Evolutionary conservation across 257 asterid genomes (phyloP), one percentile per base, ranked within the genome.

Genomic region (Primulina tabacum): DNA sequence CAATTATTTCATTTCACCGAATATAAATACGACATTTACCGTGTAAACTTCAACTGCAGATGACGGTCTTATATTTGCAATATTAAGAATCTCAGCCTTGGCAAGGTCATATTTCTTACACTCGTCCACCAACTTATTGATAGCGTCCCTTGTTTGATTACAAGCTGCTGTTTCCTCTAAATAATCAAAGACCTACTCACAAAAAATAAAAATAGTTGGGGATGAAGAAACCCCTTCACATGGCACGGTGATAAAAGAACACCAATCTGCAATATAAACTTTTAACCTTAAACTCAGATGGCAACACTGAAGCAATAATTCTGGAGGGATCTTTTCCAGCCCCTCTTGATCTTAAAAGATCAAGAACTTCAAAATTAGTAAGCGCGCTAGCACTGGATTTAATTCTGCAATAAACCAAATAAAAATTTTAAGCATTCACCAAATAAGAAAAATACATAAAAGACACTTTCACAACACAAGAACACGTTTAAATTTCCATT

Each of bases 271-370:
- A 47, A 57, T 3, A 28, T 34, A 34, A 77, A 64, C 61, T 43
- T 47, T 65, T 16, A 53, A 90, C 98, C 96, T 90, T 89, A 83
- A 83, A 89, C 79, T 93, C 97, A 38, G 89, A 86, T 34, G 82
- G 84, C 0, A 86, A 73, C 2, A 92, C 77, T 1, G 92, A 71
- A 57, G 87, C 86, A 65, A 87, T 79, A 70, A 80, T 80, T 18
- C 94, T 87, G 2, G 95, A 80, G 61, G 86, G 86, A 76, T 90
- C 96, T 68, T 73, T 88, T 40, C 90, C 94, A 66, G 96, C 95
- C 4, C 93, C 98, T 84, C 95, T 79, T 3, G 94, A 85, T 80
- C 88, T 77, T 74, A 92, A 79, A 53, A 83, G 86, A 66, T 86
- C 87, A 52, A 90, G 98, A 68, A 90, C 89, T 79, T 90, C 96